Conservation (phyloP, 805 yeast genomes). For the Jamesozyma lodderae region DNA sequence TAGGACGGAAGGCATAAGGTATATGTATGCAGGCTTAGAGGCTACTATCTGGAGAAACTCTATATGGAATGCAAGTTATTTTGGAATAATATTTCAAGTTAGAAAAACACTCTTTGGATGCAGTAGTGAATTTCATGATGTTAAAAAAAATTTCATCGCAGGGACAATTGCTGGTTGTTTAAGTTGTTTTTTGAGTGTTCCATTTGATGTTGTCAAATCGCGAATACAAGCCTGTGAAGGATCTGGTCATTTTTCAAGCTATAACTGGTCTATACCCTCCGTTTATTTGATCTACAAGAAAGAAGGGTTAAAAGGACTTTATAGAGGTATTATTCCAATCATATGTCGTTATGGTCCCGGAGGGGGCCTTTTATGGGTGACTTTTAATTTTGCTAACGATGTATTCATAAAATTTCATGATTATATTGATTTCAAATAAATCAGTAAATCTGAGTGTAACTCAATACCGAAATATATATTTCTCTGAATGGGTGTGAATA, state of each 20-base stretch:
- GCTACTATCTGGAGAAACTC: slow-evolving; percentile 95
- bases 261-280: slow-evolving; percentile 83
- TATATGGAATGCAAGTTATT: slow-evolving; percentile 94
- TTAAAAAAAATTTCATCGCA: slow-evolving; percentile 73
- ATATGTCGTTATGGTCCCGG: slow-evolving; percentile 96
- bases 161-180: slow-evolving; percentile 94
- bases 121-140: slow-evolving; percentile 57
- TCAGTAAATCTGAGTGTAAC: too few species aligned
- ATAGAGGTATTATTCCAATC: slow-evolving; percentile 93
- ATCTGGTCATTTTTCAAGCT: slow-evolving; percentile 72
- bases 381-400: not conserved
- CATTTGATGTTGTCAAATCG: slow-evolving; percentile 93
- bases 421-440: too few species aligned
- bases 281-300: slow-evolving; percentile 53
- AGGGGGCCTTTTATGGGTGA: slow-evolving; percentile 70
- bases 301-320: slow-evolving; percentile 81
- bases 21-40: slow-evolving; percentile 88
- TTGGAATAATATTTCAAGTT: slow-evolving; percentile 85
- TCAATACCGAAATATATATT: too few species aligned
- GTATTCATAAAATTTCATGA: too few species aligned
- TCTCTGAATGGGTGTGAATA: too few species aligned
- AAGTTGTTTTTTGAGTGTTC: slow-evolving; percentile 88
- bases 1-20: slow-evolving; percentile 63
- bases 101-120: slow-evolving; percentile 66
- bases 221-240: slow-evolving; percentile 70